A percentile compares a stretch with the other conserved stretches of the same genome.
phyloP scores from a whole-genome alignment of 1,284 basidiomycete species.

The Boletellus deceptivus region DNA sequence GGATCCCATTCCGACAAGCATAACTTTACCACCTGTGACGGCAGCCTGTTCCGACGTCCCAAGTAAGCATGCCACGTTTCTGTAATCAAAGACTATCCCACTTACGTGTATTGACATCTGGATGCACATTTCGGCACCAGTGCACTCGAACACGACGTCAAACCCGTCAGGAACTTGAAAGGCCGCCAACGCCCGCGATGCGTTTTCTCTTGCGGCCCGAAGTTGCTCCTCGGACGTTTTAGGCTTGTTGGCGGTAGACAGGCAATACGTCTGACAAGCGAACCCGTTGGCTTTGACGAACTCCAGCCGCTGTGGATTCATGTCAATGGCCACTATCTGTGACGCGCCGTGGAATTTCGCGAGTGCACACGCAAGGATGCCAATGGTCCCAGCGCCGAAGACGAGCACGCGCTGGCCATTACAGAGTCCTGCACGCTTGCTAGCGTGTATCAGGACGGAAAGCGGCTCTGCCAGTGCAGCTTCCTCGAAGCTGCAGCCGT shows the following conservation, averaged over 20 bases:
- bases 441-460: constrained; percentile 84
- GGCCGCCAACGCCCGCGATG: constrained; percentile 50
- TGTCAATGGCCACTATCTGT: constrained; percentile 78
- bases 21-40: constrained; percentile 80
- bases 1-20: constrained; percentile 95
- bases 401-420: constrained; percentile 75
- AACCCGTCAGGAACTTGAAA: constrained; percentile 76
- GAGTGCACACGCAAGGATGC: constrained; percentile 81
- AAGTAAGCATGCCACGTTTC: constrained; percentile 14
- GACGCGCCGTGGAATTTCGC: constrained; percentile 71
- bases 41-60: constrained; percentile 55
- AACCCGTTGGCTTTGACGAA: constrained; percentile 77
- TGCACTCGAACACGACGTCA: constrained; percentile 93
- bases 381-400: constrained; percentile 90
- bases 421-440: constrained; percentile 63
- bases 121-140: constrained; percentile 88
- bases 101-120: constrained; percentile 84
- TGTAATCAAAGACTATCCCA: constrained; percentile 16
- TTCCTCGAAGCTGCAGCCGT: constrained; percentile 70
- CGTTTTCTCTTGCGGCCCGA: constrained; percentile 62
- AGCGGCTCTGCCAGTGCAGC: constrained; percentile 91
- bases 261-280: constrained; percentile 68
- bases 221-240: constrained; percentile 65
- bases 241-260: constrained; percentile 50
- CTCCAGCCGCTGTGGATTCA: constrained; percentile 76